Conservation (phyloP, 202 grass and related monocot genomes). For the Panicum hallii region DNA sequence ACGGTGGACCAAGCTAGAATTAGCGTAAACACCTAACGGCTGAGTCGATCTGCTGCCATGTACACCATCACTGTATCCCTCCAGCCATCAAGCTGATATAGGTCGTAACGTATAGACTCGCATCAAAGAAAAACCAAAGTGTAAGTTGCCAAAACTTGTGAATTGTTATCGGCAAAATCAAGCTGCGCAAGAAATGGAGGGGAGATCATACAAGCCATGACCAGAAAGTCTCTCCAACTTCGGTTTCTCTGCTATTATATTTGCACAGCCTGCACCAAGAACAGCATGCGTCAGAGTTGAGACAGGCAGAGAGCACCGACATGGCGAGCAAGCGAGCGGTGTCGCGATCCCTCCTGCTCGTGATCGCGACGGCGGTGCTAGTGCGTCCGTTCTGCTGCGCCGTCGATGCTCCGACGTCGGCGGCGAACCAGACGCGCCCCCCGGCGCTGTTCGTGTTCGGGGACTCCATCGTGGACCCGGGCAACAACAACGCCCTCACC, state of each 20-base stretch:
- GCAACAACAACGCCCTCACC: conserved; percentile 81
- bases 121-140: not conserved
- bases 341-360: not conserved
- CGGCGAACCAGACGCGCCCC: conserved; percentile 30
- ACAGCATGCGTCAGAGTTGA: not conserved
- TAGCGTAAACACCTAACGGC: not conserved
- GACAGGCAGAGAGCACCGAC: not conserved
- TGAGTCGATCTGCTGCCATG: not conserved
- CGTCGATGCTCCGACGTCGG: not conserved
- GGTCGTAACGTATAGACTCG: not conserved
- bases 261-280: conserved; percentile 8
- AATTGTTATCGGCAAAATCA: not conserved
- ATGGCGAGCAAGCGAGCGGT: conserved; percentile 29
- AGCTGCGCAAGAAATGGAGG: not conserved
- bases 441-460: conserved; percentile 78
- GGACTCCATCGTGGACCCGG: conserved; percentile 84
- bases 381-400: not conserved
- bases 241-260: not conserved
- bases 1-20: not conserved
- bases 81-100: not conserved
- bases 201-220: not conserved
- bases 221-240: conserved; percentile 19
- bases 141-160: not conserved
- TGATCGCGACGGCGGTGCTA: not conserved
- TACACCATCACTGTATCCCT: not conserved